Percentiles rank a stretch among this genome's conserved stretches.
These are phyloP conservation scores for Hordeum vulgare DNA, from an alignment of 176 grass and related monocot species.

Conservation along the genomic window DNA sequence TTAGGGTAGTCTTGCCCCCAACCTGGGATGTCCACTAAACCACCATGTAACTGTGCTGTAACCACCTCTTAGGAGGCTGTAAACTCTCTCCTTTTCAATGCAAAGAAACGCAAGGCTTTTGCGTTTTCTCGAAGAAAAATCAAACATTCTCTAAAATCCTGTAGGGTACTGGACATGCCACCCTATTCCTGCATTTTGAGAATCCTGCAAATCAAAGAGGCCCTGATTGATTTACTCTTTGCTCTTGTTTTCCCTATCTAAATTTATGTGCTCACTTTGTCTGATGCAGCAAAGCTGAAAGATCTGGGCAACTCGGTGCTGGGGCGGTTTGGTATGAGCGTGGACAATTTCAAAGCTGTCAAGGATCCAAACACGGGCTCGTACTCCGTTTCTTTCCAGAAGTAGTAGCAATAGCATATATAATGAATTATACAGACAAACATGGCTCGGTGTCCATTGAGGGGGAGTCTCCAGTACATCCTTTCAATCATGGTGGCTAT, in stretches of 20 bases:
- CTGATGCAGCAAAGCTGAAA: constrained; percentile 65
- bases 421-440: neutral
- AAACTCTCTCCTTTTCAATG: no score
- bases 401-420: constrained; percentile 29
- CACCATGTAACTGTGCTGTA: no score
- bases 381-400: constrained; percentile 65
- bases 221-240: neutral
- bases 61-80: no score
- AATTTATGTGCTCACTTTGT: neutral
- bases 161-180: no score
- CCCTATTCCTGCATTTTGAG: no score
- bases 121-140: no score
- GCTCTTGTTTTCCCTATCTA: neutral
- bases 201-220: no score
- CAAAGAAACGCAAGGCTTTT: no score
- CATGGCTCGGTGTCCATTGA: neutral
- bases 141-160: no score
- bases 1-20: no score
- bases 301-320: constrained; percentile 77
- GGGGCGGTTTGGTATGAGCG: constrained; percentile 66
- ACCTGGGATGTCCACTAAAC: no score
- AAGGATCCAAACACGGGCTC: constrained; percentile 81
- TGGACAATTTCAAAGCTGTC: constrained; percentile 75
- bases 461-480: neutral
- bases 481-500: neutral